These are phyloP conservation scores for Termitomyces sp. DNA, from an alignment of 768 basidiomycete genomes.

Conservation along the genomic window DNA sequence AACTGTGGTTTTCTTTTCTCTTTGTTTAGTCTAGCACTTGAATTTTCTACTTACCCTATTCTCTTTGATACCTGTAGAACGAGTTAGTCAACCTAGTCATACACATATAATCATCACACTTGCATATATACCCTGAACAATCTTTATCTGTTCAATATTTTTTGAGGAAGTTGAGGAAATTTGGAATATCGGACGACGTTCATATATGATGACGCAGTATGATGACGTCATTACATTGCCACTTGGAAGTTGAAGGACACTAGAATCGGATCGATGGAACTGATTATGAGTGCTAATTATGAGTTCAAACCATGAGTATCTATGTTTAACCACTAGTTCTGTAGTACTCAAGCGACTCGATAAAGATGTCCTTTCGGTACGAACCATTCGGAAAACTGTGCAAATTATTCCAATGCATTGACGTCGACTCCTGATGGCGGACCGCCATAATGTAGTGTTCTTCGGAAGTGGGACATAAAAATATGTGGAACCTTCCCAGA, in stretches of 20 bases:
- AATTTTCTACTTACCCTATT: not conserved
- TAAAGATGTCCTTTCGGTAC: not conserved
- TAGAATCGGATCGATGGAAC: no score
- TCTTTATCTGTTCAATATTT: not conserved
- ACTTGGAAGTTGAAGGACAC: no score
- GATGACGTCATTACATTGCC: no score
- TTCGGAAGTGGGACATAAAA: not conserved
- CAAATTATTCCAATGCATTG: not conserved
- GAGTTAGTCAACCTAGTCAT: conserved; percentile 8
- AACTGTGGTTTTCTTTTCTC: not conserved
- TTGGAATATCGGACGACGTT: no score
- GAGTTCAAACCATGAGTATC: no score
- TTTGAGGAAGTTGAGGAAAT: no score
- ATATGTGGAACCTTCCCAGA: not conserved
- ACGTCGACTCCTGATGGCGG: not conserved
- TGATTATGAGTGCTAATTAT: no score
- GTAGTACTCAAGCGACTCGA: no score
- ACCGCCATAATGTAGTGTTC: not conserved
- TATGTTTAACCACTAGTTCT: no score
- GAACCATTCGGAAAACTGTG: not conserved
- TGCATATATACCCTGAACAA: not conserved
- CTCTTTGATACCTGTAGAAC: conserved; percentile 2
- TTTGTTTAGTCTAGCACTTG: not conserved
- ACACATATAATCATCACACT: conserved; percentile 5
- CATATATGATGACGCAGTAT: no score